These are phyloP conservation scores for Trametes coccinea DNA, from an alignment of 768 basidiomycete species.

Conservation along the genomic window DNA sequence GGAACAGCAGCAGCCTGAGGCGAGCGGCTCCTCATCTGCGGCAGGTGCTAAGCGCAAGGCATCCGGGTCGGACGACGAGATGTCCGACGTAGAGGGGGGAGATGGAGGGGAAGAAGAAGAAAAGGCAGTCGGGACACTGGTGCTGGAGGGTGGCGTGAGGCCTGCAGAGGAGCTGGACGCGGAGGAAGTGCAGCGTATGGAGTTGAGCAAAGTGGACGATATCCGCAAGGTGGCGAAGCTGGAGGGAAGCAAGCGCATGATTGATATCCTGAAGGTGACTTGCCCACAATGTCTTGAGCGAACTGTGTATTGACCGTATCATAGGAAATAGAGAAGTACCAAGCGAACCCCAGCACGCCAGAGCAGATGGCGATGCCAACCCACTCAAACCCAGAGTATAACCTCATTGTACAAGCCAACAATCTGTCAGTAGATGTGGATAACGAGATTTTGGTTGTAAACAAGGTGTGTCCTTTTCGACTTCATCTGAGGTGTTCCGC, in stretches of 20 bases:
- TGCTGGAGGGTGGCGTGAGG: slow-evolving; percentile 82
- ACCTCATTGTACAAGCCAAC: slow-evolving; percentile 95
- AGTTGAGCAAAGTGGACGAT: slow-evolving; percentile 81
- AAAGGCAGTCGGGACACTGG: slow-evolving; percentile 52
- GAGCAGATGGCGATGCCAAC: slow-evolving; percentile 79
- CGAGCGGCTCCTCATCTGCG: slow-evolving; percentile 31
- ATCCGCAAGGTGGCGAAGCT: slow-evolving; percentile 88
- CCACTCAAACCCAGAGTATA: slow-evolving; percentile 93
- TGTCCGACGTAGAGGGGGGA: slow-evolving; percentile 53
- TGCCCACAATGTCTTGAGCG: not conserved
- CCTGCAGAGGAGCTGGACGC: slow-evolving; percentile 96
- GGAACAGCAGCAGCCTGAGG: slow-evolving; percentile 28
- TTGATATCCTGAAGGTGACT: slow-evolving; percentile 77
- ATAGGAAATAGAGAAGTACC: slow-evolving; percentile 92
- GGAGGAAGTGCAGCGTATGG: slow-evolving; percentile 95
- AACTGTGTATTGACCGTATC: slow-evolving; percentile 4
- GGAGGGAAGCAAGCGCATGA: slow-evolving; percentile 83
- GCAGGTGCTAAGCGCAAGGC: slow-evolving; percentile 65
- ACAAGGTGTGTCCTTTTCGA: slow-evolving; percentile 62
- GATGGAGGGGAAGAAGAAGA: slow-evolving; percentile 43
- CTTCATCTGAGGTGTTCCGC: too few relatives aligned
- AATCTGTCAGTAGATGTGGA: slow-evolving; percentile 98
- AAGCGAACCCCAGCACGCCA: slow-evolving; percentile 72
- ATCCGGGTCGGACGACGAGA: slow-evolving; percentile 51
- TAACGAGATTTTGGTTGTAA: slow-evolving; percentile 95